Evolutionary conservation across 1,139 yeast genomes (phyloP).

Genomic region (Blastobotrys proliferans): DNA sequence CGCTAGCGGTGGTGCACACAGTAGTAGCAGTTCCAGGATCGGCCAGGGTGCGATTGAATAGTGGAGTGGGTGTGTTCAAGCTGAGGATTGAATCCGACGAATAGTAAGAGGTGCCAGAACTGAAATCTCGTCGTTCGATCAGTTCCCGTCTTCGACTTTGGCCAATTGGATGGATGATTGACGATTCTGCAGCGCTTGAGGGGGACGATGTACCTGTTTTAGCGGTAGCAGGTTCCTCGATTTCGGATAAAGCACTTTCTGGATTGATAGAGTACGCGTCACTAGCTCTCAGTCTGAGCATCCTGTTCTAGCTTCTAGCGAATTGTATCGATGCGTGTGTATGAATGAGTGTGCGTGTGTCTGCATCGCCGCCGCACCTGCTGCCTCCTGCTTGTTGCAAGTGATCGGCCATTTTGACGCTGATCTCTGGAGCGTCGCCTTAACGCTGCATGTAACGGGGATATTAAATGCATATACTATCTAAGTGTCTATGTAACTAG

Average conservation of each 20-base stretch:
- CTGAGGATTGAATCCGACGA: not conserved
- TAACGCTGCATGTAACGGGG: not conserved
- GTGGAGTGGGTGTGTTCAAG: conserved; percentile 2
- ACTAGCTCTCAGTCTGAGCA: conserved; percentile 3
- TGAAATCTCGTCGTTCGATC: not conserved
- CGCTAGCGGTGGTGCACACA: not conserved
- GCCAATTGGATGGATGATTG: not conserved
- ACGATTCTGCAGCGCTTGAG: not conserved
- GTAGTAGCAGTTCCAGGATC: not conserved
- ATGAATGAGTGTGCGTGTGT: too few species aligned
- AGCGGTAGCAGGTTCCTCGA: not conserved
- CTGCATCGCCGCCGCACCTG: too few species aligned
- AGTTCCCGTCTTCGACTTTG: too few species aligned
- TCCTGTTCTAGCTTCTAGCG: not conserved
- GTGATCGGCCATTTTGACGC: not conserved
- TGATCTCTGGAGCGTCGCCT: not conserved
- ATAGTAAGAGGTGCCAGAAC: not conserved
- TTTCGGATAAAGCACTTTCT: not conserved
- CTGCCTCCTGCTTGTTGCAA: too few species aligned
- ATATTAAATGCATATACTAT: too few species aligned
- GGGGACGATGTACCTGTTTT: not conserved
- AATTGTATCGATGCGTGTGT: too few species aligned
- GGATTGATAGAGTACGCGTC: conserved; percentile 3
- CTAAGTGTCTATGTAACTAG: too few species aligned
- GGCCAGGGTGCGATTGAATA: not conserved